Evolutionary conservation across 2,329 filamentous ascomycete species (phyloP).

Genomic region (Neofusicoccum kwambonambiense): DNA sequence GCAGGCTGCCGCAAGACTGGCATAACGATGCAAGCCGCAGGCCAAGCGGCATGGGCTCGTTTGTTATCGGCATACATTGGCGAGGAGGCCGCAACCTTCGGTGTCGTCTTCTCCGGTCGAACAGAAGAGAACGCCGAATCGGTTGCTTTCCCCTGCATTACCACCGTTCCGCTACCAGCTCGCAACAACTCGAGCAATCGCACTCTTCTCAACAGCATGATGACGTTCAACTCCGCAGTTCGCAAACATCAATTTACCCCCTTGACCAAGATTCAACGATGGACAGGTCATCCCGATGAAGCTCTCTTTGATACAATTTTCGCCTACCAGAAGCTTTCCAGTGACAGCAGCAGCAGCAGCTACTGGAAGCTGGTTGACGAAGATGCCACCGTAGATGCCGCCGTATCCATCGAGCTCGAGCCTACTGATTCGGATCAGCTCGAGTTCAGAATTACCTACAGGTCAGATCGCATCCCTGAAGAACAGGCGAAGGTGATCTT

Average conservation of each 20-base stretch:
- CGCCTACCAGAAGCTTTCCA: slow-evolving; percentile 68
- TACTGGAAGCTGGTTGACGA: slow-evolving; percentile 65
- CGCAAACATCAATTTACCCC: slow-evolving; percentile 71
- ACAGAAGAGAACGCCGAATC: slow-evolving; percentile 58
- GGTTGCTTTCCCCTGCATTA: slow-evolving; percentile 74
- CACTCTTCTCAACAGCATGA: slow-evolving; percentile 61
- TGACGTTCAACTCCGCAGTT: slow-evolving; percentile 63
- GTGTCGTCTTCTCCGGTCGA: slow-evolving; percentile 75
- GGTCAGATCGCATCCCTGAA: slow-evolving; percentile 62
- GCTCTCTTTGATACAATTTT: slow-evolving; percentile 81
- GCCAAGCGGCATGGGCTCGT: slow-evolving; percentile 76
- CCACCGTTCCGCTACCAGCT: slow-evolving; percentile 73
- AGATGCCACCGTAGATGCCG: slow-evolving; percentile 64
- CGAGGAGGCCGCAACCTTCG: slow-evolving; percentile 72
- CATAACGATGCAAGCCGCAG: slow-evolving; percentile 72
- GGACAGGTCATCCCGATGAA: slow-evolving; percentile 63
- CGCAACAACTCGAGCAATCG: slow-evolving; percentile 54
- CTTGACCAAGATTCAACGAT: slow-evolving; percentile 69
- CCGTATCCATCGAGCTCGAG: slow-evolving; percentile 77
- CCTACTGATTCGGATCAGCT: slow-evolving; percentile 51
- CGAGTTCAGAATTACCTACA: slow-evolving; percentile 65
- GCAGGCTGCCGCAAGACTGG: slow-evolving; percentile 55
- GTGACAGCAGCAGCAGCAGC: slow-evolving; percentile 22
- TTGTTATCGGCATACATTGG: slow-evolving; percentile 75
- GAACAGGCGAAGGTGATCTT: slow-evolving; percentile 68